Conservation (phyloP, 108 stramenopile genomes). For the Parietichytrium sp. region DNA sequence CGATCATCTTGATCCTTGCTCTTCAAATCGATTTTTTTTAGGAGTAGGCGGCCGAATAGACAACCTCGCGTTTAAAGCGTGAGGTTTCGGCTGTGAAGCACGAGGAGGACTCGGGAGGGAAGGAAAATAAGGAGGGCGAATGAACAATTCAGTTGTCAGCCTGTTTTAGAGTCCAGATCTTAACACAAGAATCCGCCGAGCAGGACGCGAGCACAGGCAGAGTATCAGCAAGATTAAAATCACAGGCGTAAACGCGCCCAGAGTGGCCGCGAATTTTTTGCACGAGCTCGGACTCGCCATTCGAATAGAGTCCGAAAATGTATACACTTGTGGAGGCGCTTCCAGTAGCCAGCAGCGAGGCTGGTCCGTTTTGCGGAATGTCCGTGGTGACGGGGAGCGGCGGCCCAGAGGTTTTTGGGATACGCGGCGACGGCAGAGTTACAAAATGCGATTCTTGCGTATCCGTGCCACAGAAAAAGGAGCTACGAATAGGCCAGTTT, state of each 20-base stretch:
- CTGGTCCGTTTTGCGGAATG: background rate
- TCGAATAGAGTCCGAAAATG: background rate
- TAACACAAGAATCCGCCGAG: slow-evolving; percentile 14
- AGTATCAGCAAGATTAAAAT: background rate
- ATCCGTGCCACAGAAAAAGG: too few relatives aligned
- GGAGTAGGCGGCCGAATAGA: too few relatives aligned
- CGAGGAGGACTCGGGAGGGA: too few relatives aligned
- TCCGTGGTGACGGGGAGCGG: too few relatives aligned
- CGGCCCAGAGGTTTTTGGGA: too few relatives aligned
- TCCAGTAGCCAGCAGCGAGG: background rate
- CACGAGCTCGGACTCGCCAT: background rate
- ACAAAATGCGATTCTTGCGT: background rate
- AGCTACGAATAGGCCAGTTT: slow-evolving; percentile 20
- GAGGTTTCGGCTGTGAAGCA: too few relatives aligned
- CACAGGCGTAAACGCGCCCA: slow-evolving; percentile 1
- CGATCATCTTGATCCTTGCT: too few relatives aligned
- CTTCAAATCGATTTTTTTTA: too few relatives aligned
- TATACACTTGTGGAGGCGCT: slow-evolving; percentile 25
- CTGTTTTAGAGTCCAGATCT: too few relatives aligned
- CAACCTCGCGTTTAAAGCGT: too few relatives aligned
- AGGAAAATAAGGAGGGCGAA: too few relatives aligned
- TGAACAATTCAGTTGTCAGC: too few relatives aligned
- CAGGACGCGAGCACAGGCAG: slow-evolving; percentile 17
- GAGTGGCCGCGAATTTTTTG: slow-evolving; percentile 27
- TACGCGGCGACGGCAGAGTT: background rate